Evolutionary conservation across 495 filamentous ascomycete genomes (phyloP).

Genomic region (Parathielavia appendiculata): DNA sequence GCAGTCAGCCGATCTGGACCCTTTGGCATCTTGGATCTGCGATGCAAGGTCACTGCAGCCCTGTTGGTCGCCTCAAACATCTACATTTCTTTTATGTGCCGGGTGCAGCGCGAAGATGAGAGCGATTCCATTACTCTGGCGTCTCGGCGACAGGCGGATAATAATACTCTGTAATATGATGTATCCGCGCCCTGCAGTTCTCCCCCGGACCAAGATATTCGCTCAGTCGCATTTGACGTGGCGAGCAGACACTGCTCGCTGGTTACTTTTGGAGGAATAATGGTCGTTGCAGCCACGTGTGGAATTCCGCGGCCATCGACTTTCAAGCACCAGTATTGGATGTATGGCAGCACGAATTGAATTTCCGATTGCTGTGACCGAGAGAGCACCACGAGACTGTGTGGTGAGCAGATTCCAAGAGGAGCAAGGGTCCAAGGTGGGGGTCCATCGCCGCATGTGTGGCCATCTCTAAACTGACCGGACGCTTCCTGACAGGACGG

Average conservation of each 20-base stretch:
- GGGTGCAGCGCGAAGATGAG: too few species aligned
- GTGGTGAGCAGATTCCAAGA: not conserved
- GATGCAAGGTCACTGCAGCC: constrained; percentile 1
- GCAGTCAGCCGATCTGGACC: not conserved
- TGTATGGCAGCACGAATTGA: not conserved
- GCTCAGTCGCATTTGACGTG: not conserved
- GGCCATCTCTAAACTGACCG: too few species aligned
- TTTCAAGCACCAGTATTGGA: not conserved
- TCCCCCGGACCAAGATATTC: not conserved
- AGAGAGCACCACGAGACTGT: not conserved
- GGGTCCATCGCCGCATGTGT: not conserved
- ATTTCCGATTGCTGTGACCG: not conserved
- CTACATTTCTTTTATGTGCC: too few species aligned
- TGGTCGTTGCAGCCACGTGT: not conserved
- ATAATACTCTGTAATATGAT: too few species aligned
- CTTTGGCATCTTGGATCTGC: constrained; percentile 11
- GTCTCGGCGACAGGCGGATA: not conserved
- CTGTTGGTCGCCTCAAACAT: not conserved
- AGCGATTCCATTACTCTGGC: too few species aligned
- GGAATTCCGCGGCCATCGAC: not conserved
- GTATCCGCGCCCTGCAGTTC: not conserved
- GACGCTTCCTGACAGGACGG: not conserved
- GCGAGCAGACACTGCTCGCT: not conserved
- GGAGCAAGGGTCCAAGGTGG: constrained; percentile 1
- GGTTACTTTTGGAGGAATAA: not conserved